A percentile compares a stretch with the other conserved stretches of the same genome.
Conservation (phyloP, 352 stramenopile species). For the Globisporangium yorkense region DNA sequence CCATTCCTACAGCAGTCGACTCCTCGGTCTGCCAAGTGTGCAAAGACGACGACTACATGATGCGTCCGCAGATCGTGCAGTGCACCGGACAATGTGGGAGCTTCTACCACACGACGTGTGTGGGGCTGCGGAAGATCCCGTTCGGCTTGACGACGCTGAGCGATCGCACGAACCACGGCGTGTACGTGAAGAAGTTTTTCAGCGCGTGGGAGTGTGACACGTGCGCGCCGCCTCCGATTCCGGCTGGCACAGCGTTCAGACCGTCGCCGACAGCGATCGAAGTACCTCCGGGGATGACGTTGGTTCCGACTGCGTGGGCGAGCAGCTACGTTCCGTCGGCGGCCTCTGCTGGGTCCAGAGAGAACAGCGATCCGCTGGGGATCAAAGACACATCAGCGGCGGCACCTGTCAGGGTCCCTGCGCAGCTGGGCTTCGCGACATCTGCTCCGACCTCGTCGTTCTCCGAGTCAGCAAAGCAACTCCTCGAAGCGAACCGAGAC, state of each 20-base stretch:
- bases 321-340: constrained; percentile 3
- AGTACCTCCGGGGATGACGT: constrained; percentile 38
- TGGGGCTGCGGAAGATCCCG: constrained; percentile 69
- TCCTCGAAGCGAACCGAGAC: background rate
- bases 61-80: constrained; percentile 60
- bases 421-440: background rate
- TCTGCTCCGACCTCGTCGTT: background rate
- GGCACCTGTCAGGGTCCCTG: background rate
- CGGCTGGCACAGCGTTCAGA: background rate
- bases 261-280: constrained; percentile 2
- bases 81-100: constrained; percentile 43
- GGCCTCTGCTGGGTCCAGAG: background rate
- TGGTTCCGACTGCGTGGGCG: constrained; percentile 39
- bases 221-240: constrained; percentile 24
- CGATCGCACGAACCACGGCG: constrained; percentile 69
- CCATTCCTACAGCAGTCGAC: constrained; percentile 24
- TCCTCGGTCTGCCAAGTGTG: constrained; percentile 43
- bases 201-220: constrained; percentile 64
- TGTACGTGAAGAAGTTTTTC: constrained; percentile 85
- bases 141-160: constrained; percentile 81
- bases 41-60: constrained; percentile 83
- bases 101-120: constrained; percentile 73
- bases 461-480: background rate
- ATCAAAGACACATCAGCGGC: background rate
- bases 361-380: background rate